A percentile compares a stretch with the other conserved stretches of the same genome.
phyloP scores from a whole-genome alignment of 2,329 filamentous ascomycete species.

The Nothophoma quercina region DNA sequence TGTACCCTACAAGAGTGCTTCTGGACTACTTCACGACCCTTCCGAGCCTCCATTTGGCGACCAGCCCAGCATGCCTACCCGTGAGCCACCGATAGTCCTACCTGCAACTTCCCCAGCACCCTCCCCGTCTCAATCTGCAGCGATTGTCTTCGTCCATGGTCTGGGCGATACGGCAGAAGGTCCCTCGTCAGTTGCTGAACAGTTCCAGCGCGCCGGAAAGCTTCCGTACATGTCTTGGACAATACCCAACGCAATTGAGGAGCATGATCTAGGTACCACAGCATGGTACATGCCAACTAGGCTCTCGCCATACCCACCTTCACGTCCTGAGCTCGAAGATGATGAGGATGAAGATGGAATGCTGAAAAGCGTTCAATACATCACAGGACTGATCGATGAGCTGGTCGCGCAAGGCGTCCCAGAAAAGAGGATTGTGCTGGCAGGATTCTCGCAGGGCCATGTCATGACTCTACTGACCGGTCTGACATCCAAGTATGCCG shows the following conservation, averaged over 20 bases:
- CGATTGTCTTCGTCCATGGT: slow-evolving; percentile 57
- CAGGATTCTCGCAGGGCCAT: slow-evolving; percentile 59
- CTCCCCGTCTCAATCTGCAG: slow-evolving; percentile 51
- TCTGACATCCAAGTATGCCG: slow-evolving; percentile 51
- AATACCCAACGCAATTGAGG: slow-evolving; percentile 58
- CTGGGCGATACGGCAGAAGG: slow-evolving; percentile 57
- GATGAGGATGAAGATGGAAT: slow-evolving; percentile 58
- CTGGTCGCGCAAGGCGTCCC: slow-evolving; percentile 52
- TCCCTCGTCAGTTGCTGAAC: slow-evolving; percentile 53
- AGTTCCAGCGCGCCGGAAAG: slow-evolving; percentile 59
- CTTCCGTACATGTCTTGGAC: slow-evolving; percentile 59
- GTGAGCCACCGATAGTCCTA: slow-evolving; percentile 48
- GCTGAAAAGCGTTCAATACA: slow-evolving; percentile 49
- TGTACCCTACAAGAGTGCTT: neutral
- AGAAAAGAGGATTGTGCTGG: slow-evolving; percentile 54
- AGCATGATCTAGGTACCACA: slow-evolving; percentile 55
- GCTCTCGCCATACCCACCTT: slow-evolving; percentile 51
- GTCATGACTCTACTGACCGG: slow-evolving; percentile 55
- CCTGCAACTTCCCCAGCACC: slow-evolving; percentile 43
- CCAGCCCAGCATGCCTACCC: slow-evolving; percentile 7
- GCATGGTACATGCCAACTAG: slow-evolving; percentile 57
- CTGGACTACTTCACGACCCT: neutral
- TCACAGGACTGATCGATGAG: slow-evolving; percentile 54
- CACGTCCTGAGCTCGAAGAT: slow-evolving; percentile 54
- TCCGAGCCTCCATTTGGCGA: too few species aligned